Base-by-base conservation (phyloP, 148 eudicot species). In the Fallopia convolvulus region DNA sequence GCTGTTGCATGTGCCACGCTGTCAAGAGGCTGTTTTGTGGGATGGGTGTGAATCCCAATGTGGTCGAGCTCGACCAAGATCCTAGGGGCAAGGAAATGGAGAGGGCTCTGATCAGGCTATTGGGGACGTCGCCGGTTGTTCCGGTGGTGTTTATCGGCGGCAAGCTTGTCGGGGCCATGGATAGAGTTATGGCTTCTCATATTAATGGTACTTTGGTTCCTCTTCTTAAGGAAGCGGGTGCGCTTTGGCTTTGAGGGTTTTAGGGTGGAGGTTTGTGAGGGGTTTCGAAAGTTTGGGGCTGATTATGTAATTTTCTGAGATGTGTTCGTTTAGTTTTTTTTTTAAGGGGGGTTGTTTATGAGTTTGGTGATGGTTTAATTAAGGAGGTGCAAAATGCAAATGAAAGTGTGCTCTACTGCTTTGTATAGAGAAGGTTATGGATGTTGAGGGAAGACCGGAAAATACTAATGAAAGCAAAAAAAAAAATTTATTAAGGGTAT, bases 1-100 rank as follows among this genome's bases (percentile, higher is more conserved):
- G 80, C 0, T 90, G 95, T 58, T 91, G 95, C 56, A 91, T 91
- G 92, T 91, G 95, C 78, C 92, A 89, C 30, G 95, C 95, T 0
- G 89, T 86, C n/a, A 91, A 91, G 84, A 80, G 86, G 74, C 81
- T 90, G 4, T 89, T 90, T 58, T 86, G 88, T 66, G 87, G 92
- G 7, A 82, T 90, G 88, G 95, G 95, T 0, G 95, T 91, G 1
- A 87, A 83, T 40, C 91, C 95, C 0, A 86, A 85, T 1, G 95
- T 91, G 8, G 79, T 87, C 36, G 95, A 91, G 83, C 88, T 91
- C 0, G 95, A 91, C 60, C 86, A 86, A 39, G 89, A 87, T 49
- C 91, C 92, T 0, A 47, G 84, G 8, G 92, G 95, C 6, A 81
- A 74, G 23, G 92, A 91, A 17, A 91, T 89, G 10, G 91, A 91